Base-by-base conservation (phyloP, 1,284 basidiomycete species). In the Cystobasidium slooffiae region DNA sequence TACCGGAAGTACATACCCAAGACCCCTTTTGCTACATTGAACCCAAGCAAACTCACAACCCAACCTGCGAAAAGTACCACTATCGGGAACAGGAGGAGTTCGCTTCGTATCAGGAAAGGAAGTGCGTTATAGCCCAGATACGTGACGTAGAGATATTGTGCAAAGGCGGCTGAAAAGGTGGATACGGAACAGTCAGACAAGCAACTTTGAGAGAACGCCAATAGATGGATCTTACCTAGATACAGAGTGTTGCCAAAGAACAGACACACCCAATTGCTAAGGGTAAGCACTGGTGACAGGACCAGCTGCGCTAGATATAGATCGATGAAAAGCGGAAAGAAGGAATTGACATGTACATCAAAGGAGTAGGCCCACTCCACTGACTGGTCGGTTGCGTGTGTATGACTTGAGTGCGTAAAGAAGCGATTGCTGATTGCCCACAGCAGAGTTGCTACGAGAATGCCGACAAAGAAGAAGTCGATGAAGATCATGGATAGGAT, bases 301-400 rank as follows among this genome's bases (percentile, higher is more conserved):
- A 94, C 89, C 3, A 96, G 85, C 80, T 96, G 91, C 0, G 89
- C 90, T 68, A 93, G 85, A 81, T 95, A 94, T 66, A 95, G 86
- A 18, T 91, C 90, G 75, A 96, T 86, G 83, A 92, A 95, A 68
- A 93, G 85, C 4, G 94, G 94, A 83, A 96, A 96, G 86, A 97
- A 97, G 5, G 92, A 89, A 80, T 97, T 97, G 76, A 91, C 94
- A 81, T 95, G 93, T 18, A 97, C 91, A 82, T 97, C 94, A 80
- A 97, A 95, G 16, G 91, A 91, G 83, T 95, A 97, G 18, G 90
- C 91, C 90, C 80, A 81, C 68, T 81, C 80, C n/a, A 81, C 80
- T 39, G 77, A 77, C 68, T 81, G 80, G 56, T 81, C 80, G 12
- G 79, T 81, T 10, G 80, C 80, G 64, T 81, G 80, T 6, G 78